phyloP scores from a whole-genome alignment of 106 monocot species.

The Chionographis japonica region DNA sequence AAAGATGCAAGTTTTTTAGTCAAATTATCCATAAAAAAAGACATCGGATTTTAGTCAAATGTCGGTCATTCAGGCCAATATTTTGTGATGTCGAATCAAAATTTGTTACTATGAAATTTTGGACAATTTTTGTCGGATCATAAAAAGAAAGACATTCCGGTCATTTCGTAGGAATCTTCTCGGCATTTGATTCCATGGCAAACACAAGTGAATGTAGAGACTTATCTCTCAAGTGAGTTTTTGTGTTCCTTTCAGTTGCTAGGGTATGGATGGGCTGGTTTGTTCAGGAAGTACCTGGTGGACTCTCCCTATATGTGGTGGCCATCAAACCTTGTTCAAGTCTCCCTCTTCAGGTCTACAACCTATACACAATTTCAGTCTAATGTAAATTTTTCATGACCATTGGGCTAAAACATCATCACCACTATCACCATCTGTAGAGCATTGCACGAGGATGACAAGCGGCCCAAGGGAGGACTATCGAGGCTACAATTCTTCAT shows the following conservation, averaged over 20 bases:
- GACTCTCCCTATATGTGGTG: slow-evolving; percentile 72
- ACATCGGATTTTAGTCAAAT: too few species aligned
- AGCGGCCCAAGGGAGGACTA: slow-evolving; percentile 32
- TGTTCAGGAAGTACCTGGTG: slow-evolving; percentile 46
- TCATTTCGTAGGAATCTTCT: too few species aligned
- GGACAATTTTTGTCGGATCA: too few species aligned
- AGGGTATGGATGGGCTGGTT: slow-evolving; percentile 60
- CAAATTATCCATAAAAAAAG: too few species aligned
- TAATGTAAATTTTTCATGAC: background rate
- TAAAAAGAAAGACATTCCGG: too few species aligned
- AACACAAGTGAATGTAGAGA: too few species aligned
- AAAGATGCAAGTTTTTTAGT: too few species aligned
- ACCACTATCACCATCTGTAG: background rate
- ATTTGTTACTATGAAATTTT: too few species aligned
- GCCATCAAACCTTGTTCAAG: slow-evolving; percentile 55
- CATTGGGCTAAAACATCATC: background rate
- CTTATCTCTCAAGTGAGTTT: too few species aligned
- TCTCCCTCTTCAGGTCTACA: slow-evolving; percentile 47
- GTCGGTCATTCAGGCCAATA: too few species aligned
- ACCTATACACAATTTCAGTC: background rate
- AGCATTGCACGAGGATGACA: slow-evolving; percentile 49
- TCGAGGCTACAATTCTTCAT: slow-evolving; percentile 55
- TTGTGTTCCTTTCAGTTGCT: slow-evolving; percentile 23
- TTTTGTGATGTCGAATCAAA: too few species aligned
- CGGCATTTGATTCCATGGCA: too few species aligned